Evolutionary conservation across 164 flowering plant species (phyloP).

Genomic region (Aristolochia contorta): DNA sequence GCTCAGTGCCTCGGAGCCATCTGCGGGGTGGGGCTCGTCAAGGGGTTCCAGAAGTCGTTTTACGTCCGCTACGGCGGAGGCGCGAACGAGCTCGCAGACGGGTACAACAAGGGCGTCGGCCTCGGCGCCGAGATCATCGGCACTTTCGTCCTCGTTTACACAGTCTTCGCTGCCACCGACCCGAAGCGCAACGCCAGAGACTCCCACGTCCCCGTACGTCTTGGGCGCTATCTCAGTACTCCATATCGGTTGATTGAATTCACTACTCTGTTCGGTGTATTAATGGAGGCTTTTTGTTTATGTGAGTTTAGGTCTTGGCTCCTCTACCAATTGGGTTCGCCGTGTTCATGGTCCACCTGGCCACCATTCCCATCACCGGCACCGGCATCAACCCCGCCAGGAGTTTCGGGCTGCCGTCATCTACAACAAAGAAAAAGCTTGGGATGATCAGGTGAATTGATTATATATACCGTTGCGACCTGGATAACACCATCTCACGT

Average conservation of each 20-base stretch:
- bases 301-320: constrained; percentile 59
- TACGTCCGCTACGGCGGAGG: constrained; percentile 60
- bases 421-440: constrained; percentile 61
- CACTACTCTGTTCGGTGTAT: too few relatives aligned
- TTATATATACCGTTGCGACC: too few relatives aligned
- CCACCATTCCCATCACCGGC: constrained; percentile 85
- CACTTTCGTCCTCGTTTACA: constrained; percentile 92
- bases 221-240: too few relatives aligned
- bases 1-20: constrained; percentile 91
- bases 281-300: too few relatives aligned
- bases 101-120: constrained; percentile 65
- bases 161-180: constrained; percentile 96
- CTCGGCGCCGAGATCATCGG: constrained; percentile 89
- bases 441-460: constrained; percentile 38
- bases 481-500: too few relatives aligned
- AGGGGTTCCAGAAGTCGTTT: constrained; percentile 59
- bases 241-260: too few relatives aligned
- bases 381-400: constrained; percentile 95
- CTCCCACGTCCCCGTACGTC: constrained; percentile 85
- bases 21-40: constrained; percentile 73
- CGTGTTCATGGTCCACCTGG: constrained; percentile 92
- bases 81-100: constrained; percentile 47
- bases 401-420: constrained; percentile 94
- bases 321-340: constrained; percentile 97
- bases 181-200: constrained; percentile 87